Evolutionary conservation across 805 yeast genomes (phyloP).

Genomic region (Monosporozyma yasuniensis): DNA sequence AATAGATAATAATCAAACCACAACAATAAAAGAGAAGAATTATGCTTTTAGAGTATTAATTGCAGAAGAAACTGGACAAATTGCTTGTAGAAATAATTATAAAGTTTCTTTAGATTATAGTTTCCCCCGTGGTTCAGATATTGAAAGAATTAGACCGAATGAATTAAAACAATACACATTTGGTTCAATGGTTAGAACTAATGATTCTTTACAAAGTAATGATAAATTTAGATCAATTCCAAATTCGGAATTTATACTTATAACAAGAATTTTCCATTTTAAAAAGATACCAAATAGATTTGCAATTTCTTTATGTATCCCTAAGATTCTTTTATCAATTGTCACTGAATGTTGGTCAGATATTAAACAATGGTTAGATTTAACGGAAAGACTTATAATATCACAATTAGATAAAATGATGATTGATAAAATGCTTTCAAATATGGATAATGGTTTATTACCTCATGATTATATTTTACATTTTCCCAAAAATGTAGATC

Average conservation of each 20-base stretch:
- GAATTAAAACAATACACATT: slow-evolving; percentile 33
- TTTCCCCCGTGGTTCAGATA: slow-evolving; percentile 14
- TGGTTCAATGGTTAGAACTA: slow-evolving; percentile 33
- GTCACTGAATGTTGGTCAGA: slow-evolving; percentile 30
- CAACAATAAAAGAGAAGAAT: slow-evolving; percentile 1
- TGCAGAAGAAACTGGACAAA: slow-evolving; percentile 33
- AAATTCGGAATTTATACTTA: slow-evolving; percentile 25
- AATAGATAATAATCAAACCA: neutral
- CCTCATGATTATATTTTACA: slow-evolving; percentile 3
- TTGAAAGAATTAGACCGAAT: slow-evolving; percentile 24
- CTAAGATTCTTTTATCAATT: slow-evolving; percentile 19
- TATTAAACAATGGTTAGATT: slow-evolving; percentile 24
- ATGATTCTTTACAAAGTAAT: slow-evolving; percentile 15
- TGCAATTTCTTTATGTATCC: slow-evolving; percentile 30
- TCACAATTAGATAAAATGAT: neutral
- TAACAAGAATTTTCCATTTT: slow-evolving; percentile 29
- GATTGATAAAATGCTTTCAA: slow-evolving; percentile 1
- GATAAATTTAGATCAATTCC: slow-evolving; percentile 26
- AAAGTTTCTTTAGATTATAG: slow-evolving; percentile 28
- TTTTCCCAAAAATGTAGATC: slow-evolving; percentile 17
- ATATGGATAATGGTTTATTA: neutral
- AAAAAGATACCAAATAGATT: slow-evolving; percentile 18
- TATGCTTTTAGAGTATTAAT: slow-evolving; percentile 29
- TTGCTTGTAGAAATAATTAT: slow-evolving; percentile 30
- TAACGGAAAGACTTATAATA: slow-evolving; percentile 21